phyloP scores from a whole-genome alignment of 2,329 filamentous ascomycete genomes.

The Sarocladium kiliense region DNA sequence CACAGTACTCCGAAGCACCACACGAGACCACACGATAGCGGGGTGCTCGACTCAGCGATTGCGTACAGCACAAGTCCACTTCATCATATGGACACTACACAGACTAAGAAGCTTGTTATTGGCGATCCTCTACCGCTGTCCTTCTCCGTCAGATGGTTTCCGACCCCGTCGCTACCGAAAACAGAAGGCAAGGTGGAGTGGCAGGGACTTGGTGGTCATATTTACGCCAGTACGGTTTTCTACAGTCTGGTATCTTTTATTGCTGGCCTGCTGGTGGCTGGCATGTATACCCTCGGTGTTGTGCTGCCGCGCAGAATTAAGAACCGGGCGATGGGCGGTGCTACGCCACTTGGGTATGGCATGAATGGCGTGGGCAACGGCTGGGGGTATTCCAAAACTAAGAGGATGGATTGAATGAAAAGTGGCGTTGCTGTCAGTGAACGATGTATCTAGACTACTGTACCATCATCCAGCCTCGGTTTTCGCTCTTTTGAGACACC shows the following conservation, averaged over 20 bases:
- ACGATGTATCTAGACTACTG: too few relatives aligned
- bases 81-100: conserved; percentile 49
- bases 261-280: conserved; percentile 48
- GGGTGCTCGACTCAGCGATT: conserved; percentile 79
- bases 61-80: conserved; percentile 80
- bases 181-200: conserved; percentile 61
- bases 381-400: conserved; percentile 48
- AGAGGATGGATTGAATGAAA: conserved; percentile 40
- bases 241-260: conserved; percentile 56
- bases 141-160: conserved; percentile 85
- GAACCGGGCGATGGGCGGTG: conserved; percentile 47
- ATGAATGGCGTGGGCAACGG: conserved; percentile 49
- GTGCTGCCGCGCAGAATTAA: conserved; percentile 50
- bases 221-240: conserved; percentile 59
- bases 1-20: conserved; percentile 63
- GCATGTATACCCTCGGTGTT: conserved; percentile 56
- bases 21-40: conserved; percentile 59
- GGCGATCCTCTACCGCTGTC: conserved; percentile 76
- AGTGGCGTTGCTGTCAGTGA: too few relatives aligned
- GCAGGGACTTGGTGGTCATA: conserved; percentile 59
- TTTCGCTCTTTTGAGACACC: background rate
- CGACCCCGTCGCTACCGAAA: conserved; percentile 63
- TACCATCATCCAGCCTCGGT: background rate
- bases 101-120: conserved; percentile 68
- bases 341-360: conserved; percentile 53